phyloP scores from a whole-genome alignment of 2,329 filamentous ascomycete species.

The Waltergamsia citrina region DNA sequence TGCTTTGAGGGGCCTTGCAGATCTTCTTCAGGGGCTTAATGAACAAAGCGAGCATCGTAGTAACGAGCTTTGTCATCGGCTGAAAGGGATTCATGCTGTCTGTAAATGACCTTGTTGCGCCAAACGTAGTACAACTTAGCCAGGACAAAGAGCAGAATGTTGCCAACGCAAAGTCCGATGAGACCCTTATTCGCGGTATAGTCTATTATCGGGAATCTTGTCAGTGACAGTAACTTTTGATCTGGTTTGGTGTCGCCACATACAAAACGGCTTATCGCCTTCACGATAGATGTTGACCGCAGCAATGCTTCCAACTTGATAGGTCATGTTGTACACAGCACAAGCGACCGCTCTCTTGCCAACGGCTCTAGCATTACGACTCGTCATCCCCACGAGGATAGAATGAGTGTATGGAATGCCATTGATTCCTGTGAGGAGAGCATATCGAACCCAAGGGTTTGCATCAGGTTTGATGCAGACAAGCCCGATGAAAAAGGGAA shows the following conservation, averaged over 20 bases:
- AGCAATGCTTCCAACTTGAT: conserved; percentile 32
- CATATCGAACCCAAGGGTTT: conserved; percentile 28
- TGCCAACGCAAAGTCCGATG: conserved; percentile 32
- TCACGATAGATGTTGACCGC: conserved; percentile 27
- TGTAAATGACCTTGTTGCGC: too few species aligned
- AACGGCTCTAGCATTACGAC: conserved; percentile 51
- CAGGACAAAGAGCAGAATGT: conserved; percentile 16
- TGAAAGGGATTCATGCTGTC: too few species aligned
- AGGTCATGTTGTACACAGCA: conserved; percentile 52
- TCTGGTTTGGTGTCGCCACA: background rate
- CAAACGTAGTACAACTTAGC: conserved; percentile 22
- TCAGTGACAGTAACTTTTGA: too few species aligned
- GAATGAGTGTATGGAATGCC: conserved; percentile 13
- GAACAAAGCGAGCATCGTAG: too few species aligned
- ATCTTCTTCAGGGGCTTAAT: too few species aligned
- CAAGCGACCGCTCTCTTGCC: conserved; percentile 52
- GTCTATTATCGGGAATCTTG: conserved; percentile 6
- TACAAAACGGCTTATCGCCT: conserved; percentile 13
- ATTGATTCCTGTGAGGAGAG: conserved; percentile 17
- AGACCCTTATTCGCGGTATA: conserved; percentile 41
- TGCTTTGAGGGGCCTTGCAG: too few species aligned
- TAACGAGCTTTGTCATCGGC: too few species aligned
- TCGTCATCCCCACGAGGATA: conserved; percentile 35
- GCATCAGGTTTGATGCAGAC: conserved; percentile 20
- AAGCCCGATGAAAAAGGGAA: conserved; percentile 44